Evolutionary conservation across 129 eudicot species (phyloP).

Genomic region (Scalesia atractyloides): DNA sequence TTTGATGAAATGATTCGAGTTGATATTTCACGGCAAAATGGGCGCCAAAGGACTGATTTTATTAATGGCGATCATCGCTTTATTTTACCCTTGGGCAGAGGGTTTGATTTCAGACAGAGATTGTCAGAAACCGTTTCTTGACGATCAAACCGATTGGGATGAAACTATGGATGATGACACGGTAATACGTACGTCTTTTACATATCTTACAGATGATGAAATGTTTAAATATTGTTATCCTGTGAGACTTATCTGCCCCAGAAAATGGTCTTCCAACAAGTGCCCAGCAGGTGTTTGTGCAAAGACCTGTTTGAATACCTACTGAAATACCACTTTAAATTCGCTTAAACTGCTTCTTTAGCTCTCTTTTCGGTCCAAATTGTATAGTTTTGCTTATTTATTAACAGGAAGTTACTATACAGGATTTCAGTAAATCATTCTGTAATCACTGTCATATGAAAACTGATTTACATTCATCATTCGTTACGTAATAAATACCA

Average conservation of each 20-base stretch:
- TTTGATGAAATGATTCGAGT: slow-evolving; percentile 33
- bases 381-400: too few species aligned
- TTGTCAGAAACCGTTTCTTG: slow-evolving; percentile 27
- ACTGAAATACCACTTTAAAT: too few species aligned
- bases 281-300: slow-evolving; percentile 21
- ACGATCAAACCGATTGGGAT: slow-evolving; percentile 37
- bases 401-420: too few species aligned
- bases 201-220: slow-evolving; percentile 8
- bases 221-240: background rate
- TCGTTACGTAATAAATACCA: too few species aligned
- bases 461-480: too few species aligned
- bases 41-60: slow-evolving; percentile 39
- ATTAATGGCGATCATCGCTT: slow-evolving; percentile 33
- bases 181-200: slow-evolving; percentile 43
- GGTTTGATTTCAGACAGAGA: slow-evolving; percentile 43
- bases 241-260: background rate
- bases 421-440: too few species aligned
- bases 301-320: background rate
- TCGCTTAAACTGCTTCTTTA: too few species aligned
- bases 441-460: background rate
- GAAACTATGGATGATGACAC: slow-evolving; percentile 45
- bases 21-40: slow-evolving; percentile 49
- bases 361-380: too few species aligned
- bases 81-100: slow-evolving; percentile 42
- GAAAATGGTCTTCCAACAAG: background rate